Evolutionary conservation across 1,284 basidiomycete genomes (phyloP), one percentile per base, ranked within the genome.

Genomic region (Jaminaea rosea): DNA sequence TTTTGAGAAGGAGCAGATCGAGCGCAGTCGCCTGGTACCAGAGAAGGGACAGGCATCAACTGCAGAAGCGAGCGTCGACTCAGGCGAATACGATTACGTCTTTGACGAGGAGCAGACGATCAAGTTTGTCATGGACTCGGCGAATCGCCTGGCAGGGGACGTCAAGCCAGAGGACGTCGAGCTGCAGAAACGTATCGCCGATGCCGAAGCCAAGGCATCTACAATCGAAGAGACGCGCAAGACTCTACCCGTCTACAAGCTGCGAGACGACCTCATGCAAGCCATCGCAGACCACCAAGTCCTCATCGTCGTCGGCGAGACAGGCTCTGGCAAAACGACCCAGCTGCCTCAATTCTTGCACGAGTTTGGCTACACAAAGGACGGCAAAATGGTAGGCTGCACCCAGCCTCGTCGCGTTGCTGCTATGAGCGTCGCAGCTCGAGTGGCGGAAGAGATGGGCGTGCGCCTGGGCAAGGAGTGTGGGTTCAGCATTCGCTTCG

Each of bases 401-500:
- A 99, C 94, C 0, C 94, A 99, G 75, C 94, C 94, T 29, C 87
- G 94, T 69, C 88, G 94, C 60, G 94, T 99, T 11, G 94, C 94
- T 3, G 94, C 94, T 27, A 98, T 98, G 94, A 93, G 88, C 42
- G 94, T 99, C 46, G 94, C 94, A 1, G 90, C 91, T 4, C 91
- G 94, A 77, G 94, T 99, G 3, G 93, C 93, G 0, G 94, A 98
- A 59, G 94, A 99, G 77, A 90, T 98, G 85, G 94, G 92, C 4
- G 86, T 85, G 4, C 87, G 94, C 70, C 83, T 99, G 21, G 94
- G 94, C 2, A 87, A 92, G 63, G 92, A 97, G 76, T 93, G 97
- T 56, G 94, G 94, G 13, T 99, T 98, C 76, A 69, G 65, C 27
- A 98, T 99, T 65, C 88, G 94, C 29, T 99, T 99, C 77, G 94